These are phyloP conservation scores for Penicillium freii DNA, from an alignment of 2,329 filamentous ascomycete genomes.

Conservation along the genomic window DNA sequence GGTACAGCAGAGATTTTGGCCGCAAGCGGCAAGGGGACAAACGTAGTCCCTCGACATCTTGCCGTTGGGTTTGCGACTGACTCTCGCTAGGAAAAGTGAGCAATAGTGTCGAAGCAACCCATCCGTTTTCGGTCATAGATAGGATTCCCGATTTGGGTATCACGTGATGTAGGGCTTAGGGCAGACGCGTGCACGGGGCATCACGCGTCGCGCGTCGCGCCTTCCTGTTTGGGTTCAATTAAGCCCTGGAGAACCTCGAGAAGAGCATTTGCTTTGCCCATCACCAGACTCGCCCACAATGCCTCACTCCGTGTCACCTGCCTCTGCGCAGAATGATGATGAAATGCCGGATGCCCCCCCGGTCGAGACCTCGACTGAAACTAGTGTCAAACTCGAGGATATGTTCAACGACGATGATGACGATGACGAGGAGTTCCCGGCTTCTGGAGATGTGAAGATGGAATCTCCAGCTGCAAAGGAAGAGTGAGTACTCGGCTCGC, in stretches of 20 bases:
- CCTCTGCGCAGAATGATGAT: slow-evolving; percentile 39
- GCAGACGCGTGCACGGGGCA: slow-evolving; percentile 14
- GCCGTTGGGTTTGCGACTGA: neutral
- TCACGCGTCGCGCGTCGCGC: slow-evolving; percentile 25
- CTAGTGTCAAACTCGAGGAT: slow-evolving; percentile 52
- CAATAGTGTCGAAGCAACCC: neutral
- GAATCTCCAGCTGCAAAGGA: slow-evolving; percentile 38
- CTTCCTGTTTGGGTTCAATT: slow-evolving; percentile 24
- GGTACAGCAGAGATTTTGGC: slow-evolving; percentile 8
- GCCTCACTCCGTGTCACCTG: slow-evolving; percentile 43
- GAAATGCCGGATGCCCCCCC: slow-evolving; percentile 46
- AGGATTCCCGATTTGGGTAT: neutral
- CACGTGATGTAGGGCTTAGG: slow-evolving; percentile 28
- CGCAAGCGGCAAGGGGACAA: slow-evolving; percentile 16
- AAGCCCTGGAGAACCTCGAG: neutral
- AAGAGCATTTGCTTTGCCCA: neutral
- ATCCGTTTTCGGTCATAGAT: slow-evolving; percentile 14
- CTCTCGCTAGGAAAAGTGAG: neutral
- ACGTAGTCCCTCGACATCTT: neutral
- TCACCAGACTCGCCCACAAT: slow-evolving; percentile 22
- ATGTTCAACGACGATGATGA: slow-evolving; percentile 57
- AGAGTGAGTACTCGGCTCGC: slow-evolving; percentile 33
- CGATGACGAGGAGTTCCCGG: slow-evolving; percentile 56
- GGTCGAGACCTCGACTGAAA: slow-evolving; percentile 17
- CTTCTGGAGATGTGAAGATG: slow-evolving; percentile 50